A percentile compares a stretch with the other conserved stretches of the same genome.
phyloP scores from a whole-genome alignment of 177 flowering plant genomes.

The Telopea speciosissima region DNA sequence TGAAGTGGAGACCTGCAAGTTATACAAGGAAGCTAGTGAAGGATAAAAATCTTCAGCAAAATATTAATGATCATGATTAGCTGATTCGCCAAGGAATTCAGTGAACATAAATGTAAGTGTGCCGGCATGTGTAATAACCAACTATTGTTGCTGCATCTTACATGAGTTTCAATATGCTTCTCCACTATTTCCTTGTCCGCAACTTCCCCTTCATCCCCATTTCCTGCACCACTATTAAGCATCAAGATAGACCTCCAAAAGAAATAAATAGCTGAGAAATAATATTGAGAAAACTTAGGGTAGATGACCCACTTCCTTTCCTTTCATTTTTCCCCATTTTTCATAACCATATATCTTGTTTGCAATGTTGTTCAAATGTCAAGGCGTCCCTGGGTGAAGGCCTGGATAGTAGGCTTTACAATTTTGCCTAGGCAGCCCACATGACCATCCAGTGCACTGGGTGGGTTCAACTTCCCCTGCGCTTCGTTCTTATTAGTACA shows the following conservation, averaged over 20 bases:
- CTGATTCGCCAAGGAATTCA: neutral
- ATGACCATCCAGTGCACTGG: too few relatives aligned
- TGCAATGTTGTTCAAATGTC: too few relatives aligned
- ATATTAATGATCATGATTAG: neutral
- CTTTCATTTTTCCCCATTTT: too few relatives aligned
- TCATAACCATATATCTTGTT: too few relatives aligned
- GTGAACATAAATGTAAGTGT: neutral
- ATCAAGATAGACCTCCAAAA: neutral
- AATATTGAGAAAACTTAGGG: neutral
- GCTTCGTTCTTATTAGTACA: too few relatives aligned
- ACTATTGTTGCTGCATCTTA: conserved; percentile 23
- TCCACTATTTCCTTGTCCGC: conserved; percentile 32
- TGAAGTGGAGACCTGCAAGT: conserved; percentile 49
- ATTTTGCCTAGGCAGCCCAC: too few relatives aligned
- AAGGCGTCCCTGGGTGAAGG: too few relatives aligned
- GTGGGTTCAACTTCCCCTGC: too few relatives aligned
- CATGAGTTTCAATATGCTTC: conserved; percentile 39
- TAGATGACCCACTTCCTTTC: too few relatives aligned
- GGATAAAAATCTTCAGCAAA: neutral
- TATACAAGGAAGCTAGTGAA: neutral
- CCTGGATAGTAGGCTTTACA: too few relatives aligned
- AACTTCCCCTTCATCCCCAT: conserved; percentile 21
- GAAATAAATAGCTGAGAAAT: neutral
- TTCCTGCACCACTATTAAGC: conserved; percentile 24
- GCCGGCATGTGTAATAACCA: neutral